phyloP scores from a whole-genome alignment of 345 rosid species.

The Euclidium syriacum region DNA sequence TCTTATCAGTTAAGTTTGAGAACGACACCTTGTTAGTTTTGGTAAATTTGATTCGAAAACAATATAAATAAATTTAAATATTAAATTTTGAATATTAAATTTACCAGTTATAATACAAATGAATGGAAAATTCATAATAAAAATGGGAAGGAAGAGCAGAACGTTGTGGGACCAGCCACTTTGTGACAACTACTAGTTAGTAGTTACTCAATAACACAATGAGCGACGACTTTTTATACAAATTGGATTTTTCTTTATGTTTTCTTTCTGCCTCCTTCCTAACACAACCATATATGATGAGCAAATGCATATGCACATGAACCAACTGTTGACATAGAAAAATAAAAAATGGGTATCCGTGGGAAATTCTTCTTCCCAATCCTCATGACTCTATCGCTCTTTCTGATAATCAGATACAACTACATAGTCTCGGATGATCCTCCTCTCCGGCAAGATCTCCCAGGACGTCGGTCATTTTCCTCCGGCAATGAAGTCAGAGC shows the following conservation, averaged over 20 bases:
- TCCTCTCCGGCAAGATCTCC: conserved; percentile 72
- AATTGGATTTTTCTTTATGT: not conserved
- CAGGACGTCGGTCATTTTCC: conserved; percentile 52
- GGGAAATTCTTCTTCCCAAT: conserved; percentile 46
- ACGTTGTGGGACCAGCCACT: conserved; percentile 32
- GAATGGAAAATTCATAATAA: too few species aligned
- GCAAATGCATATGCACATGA: conserved; percentile 7
- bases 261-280: not conserved
- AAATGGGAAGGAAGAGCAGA: conserved; percentile 6
- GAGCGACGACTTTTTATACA: conserved; percentile 27
- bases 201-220: not conserved
- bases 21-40: too few species aligned
- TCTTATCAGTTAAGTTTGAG: too few species aligned
- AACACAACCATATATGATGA: not conserved
- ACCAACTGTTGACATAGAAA: not conserved
- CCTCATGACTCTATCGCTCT: conserved; percentile 61
- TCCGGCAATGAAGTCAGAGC: conserved; percentile 50
- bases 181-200: conserved; percentile 19
- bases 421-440: conserved; percentile 76
- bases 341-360: conserved; percentile 10
- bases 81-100: too few species aligned
- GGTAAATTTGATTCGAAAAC: too few species aligned
- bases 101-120: too few species aligned
- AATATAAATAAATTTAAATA: too few species aligned
- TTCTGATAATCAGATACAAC: conserved; percentile 84